These are phyloP conservation scores for Stephanodiscus minutulus DNA, from an alignment of 108 stramenopile species.

Conservation along the genomic window DNA sequence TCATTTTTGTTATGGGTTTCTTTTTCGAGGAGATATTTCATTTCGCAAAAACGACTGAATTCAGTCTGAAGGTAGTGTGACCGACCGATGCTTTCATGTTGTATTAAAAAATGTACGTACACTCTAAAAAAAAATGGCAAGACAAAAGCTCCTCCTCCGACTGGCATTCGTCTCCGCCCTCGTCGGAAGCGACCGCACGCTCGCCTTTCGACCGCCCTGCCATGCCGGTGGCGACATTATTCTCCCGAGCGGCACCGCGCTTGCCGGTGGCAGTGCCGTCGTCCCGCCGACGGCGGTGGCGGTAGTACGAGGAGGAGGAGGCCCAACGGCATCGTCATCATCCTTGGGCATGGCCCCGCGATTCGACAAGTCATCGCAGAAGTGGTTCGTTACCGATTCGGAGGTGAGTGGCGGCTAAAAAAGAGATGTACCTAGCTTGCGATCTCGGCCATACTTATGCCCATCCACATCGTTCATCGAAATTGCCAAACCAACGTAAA, in stretches of 20 bases:
- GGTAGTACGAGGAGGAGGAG: too few species aligned
- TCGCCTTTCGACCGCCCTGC: not conserved
- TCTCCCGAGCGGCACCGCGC: too few species aligned
- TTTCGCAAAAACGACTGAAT: too few species aligned
- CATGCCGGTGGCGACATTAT: not conserved
- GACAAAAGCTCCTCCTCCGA: not conserved
- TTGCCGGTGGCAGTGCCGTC: not conserved
- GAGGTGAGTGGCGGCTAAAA: conserved; percentile 37
- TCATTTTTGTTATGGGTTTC: too few species aligned
- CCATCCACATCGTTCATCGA: not conserved
- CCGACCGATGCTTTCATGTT: too few species aligned
- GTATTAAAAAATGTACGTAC: too few species aligned
- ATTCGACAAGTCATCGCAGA: conserved; percentile 35
- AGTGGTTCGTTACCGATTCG: conserved; percentile 42
- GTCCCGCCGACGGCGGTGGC: not conserved
- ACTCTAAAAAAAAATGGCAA: not conserved
- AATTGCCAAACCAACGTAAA: not conserved
- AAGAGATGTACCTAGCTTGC: too few species aligned
- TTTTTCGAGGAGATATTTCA: too few species aligned
- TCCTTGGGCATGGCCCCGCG: conserved; percentile 45
- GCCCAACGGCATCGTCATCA: not conserved
- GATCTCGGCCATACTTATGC: too few species aligned
- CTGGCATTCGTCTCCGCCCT: not conserved
- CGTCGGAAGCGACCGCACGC: not conserved
- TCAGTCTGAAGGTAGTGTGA: too few species aligned